Evolutionary conservation across 2,329 filamentous ascomycete species (phyloP), one percentile per base, ranked within the genome.

Genomic region (Graphium sp.): DNA sequence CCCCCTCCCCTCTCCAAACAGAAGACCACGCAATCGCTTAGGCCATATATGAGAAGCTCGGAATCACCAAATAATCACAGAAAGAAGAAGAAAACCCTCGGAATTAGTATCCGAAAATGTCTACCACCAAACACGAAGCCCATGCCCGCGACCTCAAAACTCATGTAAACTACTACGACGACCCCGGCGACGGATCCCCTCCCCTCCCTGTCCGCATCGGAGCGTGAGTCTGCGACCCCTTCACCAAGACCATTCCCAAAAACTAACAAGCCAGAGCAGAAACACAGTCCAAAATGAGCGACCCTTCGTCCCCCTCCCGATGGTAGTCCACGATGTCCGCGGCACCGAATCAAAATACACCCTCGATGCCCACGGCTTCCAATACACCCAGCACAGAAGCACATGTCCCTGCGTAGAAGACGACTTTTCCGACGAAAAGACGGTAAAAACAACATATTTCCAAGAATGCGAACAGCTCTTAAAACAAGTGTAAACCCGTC

Each of bases 401-500:
- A 26, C n/a, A 13, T 15, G 24, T 2, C 4, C 2, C 16, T 27
- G 22, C 12, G 19, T 19, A 3, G 41, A 55, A 25, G 34, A 39
- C n/a, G 39, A 40, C 2, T 59, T 56, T 32, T 33, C 39, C 4
- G 62, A 75, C 43, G 68, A 77, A 28, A 59, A 62, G 4, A 53
- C 57, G 16, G 73, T 87, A 41, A 56, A 66, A 39, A 39, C 50
- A 2, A 52, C 60, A 16, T 87, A 85, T 52, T 87, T 85, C 47
- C 66, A 71, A 0, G 78, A 85, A 45, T 67, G 79, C 14, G 70
- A 75, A 46, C 49, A 66, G 29, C 50, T 85, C 16, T 43, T 85
- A 0, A 74, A 72, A 30, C 58, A 67, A 3, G 57, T 48, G 34
- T 36, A 30, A 30, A 32, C 22, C 3, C 14, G 18, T 19, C 6